Percentiles rank a stretch among this genome's conserved stretches.
These are phyloP conservation scores for Galerina marginata DNA, from an alignment of 768 basidiomycete species.

Conservation along the genomic window DNA sequence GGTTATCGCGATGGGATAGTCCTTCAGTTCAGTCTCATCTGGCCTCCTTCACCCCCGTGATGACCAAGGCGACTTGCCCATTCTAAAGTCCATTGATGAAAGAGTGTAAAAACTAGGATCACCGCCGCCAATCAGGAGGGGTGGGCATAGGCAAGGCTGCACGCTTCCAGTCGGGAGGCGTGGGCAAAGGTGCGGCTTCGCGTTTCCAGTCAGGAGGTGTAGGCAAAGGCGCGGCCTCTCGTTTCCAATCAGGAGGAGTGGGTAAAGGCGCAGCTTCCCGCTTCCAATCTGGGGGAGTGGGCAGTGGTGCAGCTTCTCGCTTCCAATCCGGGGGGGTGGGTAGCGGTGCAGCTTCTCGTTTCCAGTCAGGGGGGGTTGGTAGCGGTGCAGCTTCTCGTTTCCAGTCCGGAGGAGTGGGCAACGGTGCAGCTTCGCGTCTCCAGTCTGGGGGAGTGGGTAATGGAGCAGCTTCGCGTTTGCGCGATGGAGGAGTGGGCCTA, in stretches of 20 bases:
- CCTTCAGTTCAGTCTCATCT: no score
- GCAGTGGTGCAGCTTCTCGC: slow-evolving; percentile 10
- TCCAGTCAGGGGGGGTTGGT: slow-evolving; percentile 15
- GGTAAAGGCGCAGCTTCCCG: slow-evolving; percentile 19
- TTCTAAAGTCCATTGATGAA: no score
- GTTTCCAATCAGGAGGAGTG: slow-evolving; percentile 22
- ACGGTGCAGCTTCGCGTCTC: slow-evolving; percentile 17
- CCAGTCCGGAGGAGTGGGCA: slow-evolving; percentile 15
- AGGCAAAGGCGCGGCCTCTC: slow-evolving; percentile 18
- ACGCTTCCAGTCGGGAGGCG: slow-evolving; percentile 4
- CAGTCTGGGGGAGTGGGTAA: slow-evolving; percentile 8
- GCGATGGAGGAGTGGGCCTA: slow-evolving; percentile 10
- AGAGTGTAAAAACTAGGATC: no score
- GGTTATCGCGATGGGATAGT: background rate
- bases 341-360: slow-evolving; percentile 18
- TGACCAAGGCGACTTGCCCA: no score
- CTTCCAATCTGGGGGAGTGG: slow-evolving; percentile 15
- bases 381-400: slow-evolving; percentile 21
- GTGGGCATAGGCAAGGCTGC: background rate
- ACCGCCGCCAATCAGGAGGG: slow-evolving; percentile 2
- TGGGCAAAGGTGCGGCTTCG: slow-evolving; percentile 9
- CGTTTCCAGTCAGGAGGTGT: slow-evolving; percentile 20
- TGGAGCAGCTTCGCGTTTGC: slow-evolving; percentile 12
- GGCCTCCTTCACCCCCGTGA: no score
- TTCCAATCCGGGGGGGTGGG: slow-evolving; percentile 11